A percentile compares a stretch with the other conserved stretches of the same genome.
Conservation (phyloP, 495 filamentous ascomycete species). For the Talaromyces liani region DNA sequence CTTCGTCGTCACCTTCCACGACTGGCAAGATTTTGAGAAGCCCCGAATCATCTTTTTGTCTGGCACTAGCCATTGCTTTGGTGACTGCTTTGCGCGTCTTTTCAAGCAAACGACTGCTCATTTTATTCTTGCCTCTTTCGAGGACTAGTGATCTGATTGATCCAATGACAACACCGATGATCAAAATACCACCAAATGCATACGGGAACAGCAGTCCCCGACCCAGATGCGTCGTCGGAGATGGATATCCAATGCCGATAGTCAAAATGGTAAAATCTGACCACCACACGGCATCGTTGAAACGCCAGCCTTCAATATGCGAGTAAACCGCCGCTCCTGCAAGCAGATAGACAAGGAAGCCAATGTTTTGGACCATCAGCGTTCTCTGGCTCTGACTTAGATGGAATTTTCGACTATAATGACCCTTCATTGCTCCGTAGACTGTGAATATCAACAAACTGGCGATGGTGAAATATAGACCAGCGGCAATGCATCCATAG, state of each 20-base stretch:
- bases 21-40: slow-evolving; percentile 10
- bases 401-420: slow-evolving; percentile 63
- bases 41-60: not conserved
- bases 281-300: slow-evolving; percentile 75
- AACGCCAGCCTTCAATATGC: slow-evolving; percentile 68
- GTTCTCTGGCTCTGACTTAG: slow-evolving; percentile 70
- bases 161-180: slow-evolving; percentile 76
- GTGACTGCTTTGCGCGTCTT: slow-evolving; percentile 47
- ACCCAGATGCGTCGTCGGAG: slow-evolving; percentile 54
- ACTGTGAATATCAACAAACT: slow-evolving; percentile 63
- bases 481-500: slow-evolving; percentile 71
- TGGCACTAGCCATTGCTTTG: not conserved
- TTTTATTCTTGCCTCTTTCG: slow-evolving; percentile 64
- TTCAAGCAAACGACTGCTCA: slow-evolving; percentile 62
- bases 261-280: slow-evolving; percentile 80
- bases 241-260: slow-evolving; percentile 68
- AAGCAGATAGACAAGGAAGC: slow-evolving; percentile 67
- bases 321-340: slow-evolving; percentile 66
- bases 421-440: slow-evolving; percentile 52
- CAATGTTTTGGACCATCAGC: slow-evolving; percentile 82
- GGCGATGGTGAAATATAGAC: slow-evolving; percentile 68
- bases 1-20: slow-evolving; percentile 3
- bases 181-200: slow-evolving; percentile 72
- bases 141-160: slow-evolving; percentile 75
- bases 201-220: slow-evolving; percentile 70